Base-by-base conservation (phyloP, 768 basidiomycete species). In the Amanita rubescens region DNA sequence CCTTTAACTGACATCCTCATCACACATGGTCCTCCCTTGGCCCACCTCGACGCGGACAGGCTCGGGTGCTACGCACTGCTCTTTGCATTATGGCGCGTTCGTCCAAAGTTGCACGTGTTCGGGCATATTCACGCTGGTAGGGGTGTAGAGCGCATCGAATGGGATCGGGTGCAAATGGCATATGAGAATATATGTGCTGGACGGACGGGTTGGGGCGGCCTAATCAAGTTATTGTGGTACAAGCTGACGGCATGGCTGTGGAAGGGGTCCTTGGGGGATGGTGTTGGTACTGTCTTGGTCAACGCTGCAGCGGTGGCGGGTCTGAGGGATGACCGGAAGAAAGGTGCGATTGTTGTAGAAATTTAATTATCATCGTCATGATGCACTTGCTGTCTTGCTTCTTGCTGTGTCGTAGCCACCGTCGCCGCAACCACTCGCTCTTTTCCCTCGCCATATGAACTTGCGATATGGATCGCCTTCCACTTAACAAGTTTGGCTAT, bases 401-500 rank as follows among this genome's bases (percentile, higher is more conserved):
- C n/a, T n/a, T n/a, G n/a, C n/a, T n/a, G n/a, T n/a, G n/a, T n/a
- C n/a, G n/a, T n/a, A n/a, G n/a, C n/a, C n/a, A n/a, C n/a, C n/a
- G n/a, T n/a, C n/a, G n/a, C n/a, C n/a, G n/a, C n/a, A n/a, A n/a
- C n/a, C n/a, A n/a, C n/a, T n/a, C n/a, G n/a, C n/a, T n/a, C n/a
- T n/a, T n/a, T n/a, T n/a, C n/a, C n/a, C n/a, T n/a, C n/a, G n/a
- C n/a, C n/a, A n/a, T n/a, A n/a, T n/a, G n/a, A n/a, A n/a, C n/a
- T n/a, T n/a, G n/a, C n/a, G n/a, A n/a, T n/a, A n/a, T n/a, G n/a
- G n/a, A n/a, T n/a, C n/a, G n/a, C n/a, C n/a, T n/a, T n/a, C 11
- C 57, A 69, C 63, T 69, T 71, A 33, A 72, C 68, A 10, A 66
- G 62, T 39, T 72, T 64, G 10, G 66, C 65, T 63, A 72, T 66